Percentiles rank a stretch among this genome's conserved stretches.
These are phyloP conservation scores for Paramecium sexaurelia DNA, from an alignment of 73 alveolate species.

Conservation along the genomic window DNA sequence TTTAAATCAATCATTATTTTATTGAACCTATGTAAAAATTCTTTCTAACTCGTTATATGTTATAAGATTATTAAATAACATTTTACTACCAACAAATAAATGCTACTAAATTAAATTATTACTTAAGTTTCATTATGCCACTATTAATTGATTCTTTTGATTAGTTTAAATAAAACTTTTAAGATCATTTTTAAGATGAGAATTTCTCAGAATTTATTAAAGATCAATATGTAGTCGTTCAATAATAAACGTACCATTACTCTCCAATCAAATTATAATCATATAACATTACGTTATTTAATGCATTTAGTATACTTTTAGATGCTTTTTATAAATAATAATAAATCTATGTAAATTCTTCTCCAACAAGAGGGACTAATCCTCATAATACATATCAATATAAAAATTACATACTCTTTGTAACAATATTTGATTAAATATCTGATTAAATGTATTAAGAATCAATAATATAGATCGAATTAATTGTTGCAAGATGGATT, in stretches of 20 bases:
- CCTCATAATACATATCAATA: neutral
- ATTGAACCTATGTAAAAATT: neutral
- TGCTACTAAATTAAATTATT: neutral
- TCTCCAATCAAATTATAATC: neutral
- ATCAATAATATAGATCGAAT: neutral
- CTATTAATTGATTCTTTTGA: neutral
- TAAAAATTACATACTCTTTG: neutral
- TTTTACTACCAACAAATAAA: neutral
- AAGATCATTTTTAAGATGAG: neutral
- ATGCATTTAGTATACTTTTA: neutral
- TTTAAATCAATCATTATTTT: neutral
- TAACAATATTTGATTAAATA: neutral
- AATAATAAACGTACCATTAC: neutral
- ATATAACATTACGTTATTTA: neutral
- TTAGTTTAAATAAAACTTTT: neutral
- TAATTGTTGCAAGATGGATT: neutral
- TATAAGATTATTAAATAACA: neutral
- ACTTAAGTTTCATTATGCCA: neutral
- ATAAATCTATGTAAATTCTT: neutral
- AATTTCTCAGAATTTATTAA: neutral
- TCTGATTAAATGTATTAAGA: neutral
- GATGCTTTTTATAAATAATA: conserved; percentile 18
- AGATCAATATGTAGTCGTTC: neutral
- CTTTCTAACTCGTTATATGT: neutral
- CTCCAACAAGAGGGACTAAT: neutral